Conservation (phyloP, 176 grass and related monocot genomes). For the barley (Hordeum vulgare) region DNA sequence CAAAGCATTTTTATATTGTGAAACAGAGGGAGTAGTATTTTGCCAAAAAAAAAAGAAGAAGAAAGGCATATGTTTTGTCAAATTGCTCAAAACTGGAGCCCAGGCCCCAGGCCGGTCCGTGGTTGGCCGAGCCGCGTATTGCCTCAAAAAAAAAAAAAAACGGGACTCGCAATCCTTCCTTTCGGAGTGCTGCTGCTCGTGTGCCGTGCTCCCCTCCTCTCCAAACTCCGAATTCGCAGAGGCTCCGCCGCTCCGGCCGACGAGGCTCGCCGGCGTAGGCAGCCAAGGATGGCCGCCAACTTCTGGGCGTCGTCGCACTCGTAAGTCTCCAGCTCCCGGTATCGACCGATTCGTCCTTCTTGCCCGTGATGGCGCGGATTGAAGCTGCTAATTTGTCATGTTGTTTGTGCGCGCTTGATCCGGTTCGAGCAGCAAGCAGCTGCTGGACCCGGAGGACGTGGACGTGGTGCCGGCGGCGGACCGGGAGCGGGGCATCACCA, state of each 20-base stretch:
- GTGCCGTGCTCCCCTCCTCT: background rate
- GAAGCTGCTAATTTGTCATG: background rate
- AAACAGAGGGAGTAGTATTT: no score
- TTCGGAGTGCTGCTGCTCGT: background rate
- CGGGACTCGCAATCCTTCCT: background rate
- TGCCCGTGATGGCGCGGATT: background rate
- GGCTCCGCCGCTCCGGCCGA: background rate
- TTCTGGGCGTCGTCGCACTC: conserved; percentile 75
- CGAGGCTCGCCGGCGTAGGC: conserved; percentile 4
- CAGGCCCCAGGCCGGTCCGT: no score
- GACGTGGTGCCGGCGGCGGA: conserved; percentile 66
- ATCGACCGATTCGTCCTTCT: conserved; percentile 5
- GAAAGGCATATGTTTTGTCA: no score
- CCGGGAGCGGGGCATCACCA: conserved; percentile 79
- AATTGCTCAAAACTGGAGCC: no score
- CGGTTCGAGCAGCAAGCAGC: conserved; percentile 58
- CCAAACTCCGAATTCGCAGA: background rate
- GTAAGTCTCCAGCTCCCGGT: background rate
- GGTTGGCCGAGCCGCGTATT: no score
- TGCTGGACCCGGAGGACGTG: conserved; percentile 75
- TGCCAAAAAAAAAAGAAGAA: no score
- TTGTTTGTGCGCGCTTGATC: background rate
- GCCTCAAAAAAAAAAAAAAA: background rate
- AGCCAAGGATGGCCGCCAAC: conserved; percentile 49
- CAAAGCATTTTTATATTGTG: no score